Evolutionary conservation across 495 filamentous ascomycete genomes (phyloP), one percentile per base, ranked within the genome.

Genomic region (Aspergillus sparsus): DNA sequence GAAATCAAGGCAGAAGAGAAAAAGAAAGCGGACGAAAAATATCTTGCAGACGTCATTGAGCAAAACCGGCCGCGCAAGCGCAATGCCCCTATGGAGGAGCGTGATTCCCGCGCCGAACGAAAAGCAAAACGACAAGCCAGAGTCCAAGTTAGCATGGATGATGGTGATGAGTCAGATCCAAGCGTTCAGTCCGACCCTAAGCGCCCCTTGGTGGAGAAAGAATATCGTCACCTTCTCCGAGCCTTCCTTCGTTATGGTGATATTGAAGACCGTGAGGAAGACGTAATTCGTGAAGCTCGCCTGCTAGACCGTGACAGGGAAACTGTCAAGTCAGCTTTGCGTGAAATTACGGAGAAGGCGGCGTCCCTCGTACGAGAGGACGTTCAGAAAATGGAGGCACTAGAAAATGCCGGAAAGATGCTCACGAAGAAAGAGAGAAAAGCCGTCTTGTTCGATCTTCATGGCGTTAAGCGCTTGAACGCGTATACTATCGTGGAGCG

Each of bases 381-480:
- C 44, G 70, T 80, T 12, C 75, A 79, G 6, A 77, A 82, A 56
- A 72, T 89, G 16, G 82, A 84, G 32, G 80, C 79, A 3, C 69
- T 86, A 49, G 87, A 91, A 73, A 83, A 84, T 49, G 81, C 85
- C 54, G 78, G 84, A 0, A 87, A 88, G 66, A 90, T 91, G 67
- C 81, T 86, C 7, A 96, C 93, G 0, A 97, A 97, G 77, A 98
- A 98, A 68, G 93, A 98, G 68, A 91, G 89, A 71, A 98, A 98
- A 67, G 93, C 95, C 1, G 91, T 97, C 15, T 77, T 98, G 44
- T 97, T 99, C 62, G 91, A 97, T 64, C 94, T 90, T 69, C 86
- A 89, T 35, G 92, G 91, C 37, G 90, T 96, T 21, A 93, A 94
- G 68, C 89, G 93, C 50, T 82, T 96, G 63, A 99, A 99, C 70